Evolutionary conservation across 2,329 filamentous ascomycete genomes (phyloP).

Genomic region (Gnomoniopsis smithogilvyi): DNA sequence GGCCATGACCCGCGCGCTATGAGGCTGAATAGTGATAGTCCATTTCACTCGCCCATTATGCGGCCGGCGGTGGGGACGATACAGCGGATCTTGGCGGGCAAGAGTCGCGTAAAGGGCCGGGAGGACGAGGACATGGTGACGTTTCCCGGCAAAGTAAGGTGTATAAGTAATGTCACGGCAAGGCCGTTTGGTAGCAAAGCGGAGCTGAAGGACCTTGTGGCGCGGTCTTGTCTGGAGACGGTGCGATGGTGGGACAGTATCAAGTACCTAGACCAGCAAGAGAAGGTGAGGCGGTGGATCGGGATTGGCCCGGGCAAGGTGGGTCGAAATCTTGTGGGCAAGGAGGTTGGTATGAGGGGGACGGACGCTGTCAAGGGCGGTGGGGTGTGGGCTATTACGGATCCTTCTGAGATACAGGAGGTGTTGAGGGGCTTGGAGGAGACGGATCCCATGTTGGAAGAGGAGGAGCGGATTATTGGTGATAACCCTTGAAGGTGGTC

Average conservation of each 20-base stretch:
- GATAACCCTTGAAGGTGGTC: conserved; percentile 6
- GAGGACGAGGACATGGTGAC: conserved; percentile 63
- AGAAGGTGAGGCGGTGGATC: conserved; percentile 79
- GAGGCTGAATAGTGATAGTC: conserved; percentile 78
- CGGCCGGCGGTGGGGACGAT: conserved; percentile 75
- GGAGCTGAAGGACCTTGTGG: conserved; percentile 75
- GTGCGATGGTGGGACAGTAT: conserved; percentile 95
- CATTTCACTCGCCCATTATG: conserved; percentile 93
- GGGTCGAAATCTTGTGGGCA: conserved; percentile 87
- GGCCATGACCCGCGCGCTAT: conserved; percentile 90
- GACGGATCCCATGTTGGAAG: conserved; percentile 52
- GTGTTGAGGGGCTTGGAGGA: conserved; percentile 63
- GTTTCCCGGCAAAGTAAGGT: conserved; percentile 66
- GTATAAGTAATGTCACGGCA: conserved; percentile 83
- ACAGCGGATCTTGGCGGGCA: conserved; percentile 61
- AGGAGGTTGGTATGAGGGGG: conserved; percentile 85
- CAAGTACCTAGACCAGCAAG: conserved; percentile 79
- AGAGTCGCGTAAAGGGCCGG: conserved; percentile 50
- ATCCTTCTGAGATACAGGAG: conserved; percentile 72
- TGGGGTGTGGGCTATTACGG: conserved; percentile 88
- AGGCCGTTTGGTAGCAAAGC: conserved; percentile 70
- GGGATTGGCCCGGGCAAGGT: conserved; percentile 94
- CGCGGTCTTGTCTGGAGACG: conserved; percentile 83
- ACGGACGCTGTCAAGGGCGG: conserved; percentile 79
- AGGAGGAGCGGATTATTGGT: conserved; percentile 34